These are phyloP conservation scores for Trichopus zeylanicus DNA, from an alignment of 116 monocot genomes.

Conservation along the genomic window DNA sequence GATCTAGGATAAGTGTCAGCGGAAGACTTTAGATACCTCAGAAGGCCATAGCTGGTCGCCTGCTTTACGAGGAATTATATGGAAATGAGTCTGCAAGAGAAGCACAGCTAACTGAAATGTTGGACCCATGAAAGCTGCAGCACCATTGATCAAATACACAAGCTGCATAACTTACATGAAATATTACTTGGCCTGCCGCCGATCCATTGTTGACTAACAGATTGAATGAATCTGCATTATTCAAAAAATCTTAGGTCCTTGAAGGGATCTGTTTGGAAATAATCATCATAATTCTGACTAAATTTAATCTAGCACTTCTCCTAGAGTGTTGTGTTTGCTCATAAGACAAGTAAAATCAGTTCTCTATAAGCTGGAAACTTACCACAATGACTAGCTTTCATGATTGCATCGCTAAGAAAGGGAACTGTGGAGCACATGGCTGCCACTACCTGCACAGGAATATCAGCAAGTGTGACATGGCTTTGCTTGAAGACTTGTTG, in stretches of 20 bases:
- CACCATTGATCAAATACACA: neutral
- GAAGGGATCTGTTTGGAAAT: too few species aligned
- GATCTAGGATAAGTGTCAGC: neutral
- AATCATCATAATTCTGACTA: too few species aligned
- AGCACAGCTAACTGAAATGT: neutral
- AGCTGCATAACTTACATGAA: constrained; percentile 62
- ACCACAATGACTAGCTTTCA: constrained; percentile 89
- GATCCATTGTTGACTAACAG: constrained; percentile 72
- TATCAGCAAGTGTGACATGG: neutral
- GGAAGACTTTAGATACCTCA: constrained; percentile 39
- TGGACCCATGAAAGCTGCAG: neutral
- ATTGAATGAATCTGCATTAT: constrained; percentile 81
- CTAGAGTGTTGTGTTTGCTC: too few species aligned
- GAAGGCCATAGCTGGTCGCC: constrained; percentile 77
- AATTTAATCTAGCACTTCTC: too few species aligned
- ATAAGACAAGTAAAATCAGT: neutral
- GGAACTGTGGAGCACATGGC: constrained; percentile 83
- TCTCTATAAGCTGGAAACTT: constrained; percentile 7
- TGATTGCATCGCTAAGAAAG: constrained; percentile 73
- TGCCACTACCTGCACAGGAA: constrained; percentile 59
- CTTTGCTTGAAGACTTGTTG: too few species aligned
- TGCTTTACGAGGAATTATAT: constrained; percentile 86
- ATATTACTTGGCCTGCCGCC: constrained; percentile 95
- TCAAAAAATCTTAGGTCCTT: neutral
- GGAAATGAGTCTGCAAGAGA: constrained; percentile 75